A percentile compares a stretch with the other conserved stretches of the same genome.
Conservation (phyloP, 192 early-diverging fungal species). For the Backusella sp. region DNA sequence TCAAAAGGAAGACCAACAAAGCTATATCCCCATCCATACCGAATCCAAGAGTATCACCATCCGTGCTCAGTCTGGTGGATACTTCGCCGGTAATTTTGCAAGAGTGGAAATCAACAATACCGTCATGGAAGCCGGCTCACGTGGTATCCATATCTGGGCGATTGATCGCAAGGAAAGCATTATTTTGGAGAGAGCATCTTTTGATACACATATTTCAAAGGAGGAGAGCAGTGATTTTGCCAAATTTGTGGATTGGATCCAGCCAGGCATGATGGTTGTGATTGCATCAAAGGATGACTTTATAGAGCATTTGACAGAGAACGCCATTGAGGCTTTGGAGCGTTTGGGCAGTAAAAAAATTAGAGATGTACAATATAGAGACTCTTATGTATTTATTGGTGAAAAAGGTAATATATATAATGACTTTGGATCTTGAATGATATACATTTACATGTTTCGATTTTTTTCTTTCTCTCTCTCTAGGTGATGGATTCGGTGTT, state of each 20-base stretch:
- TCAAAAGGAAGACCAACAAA: background rate
- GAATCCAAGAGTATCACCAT: conserved; percentile 39
- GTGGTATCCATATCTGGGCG: conserved; percentile 72
- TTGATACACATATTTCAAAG: conserved; percentile 69
- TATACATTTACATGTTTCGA: too few relatives aligned
- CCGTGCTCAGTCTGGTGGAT: conserved; percentile 69
- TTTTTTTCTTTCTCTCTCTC: background rate
- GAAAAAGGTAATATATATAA: conserved; percentile 58
- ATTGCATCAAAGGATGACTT: conserved; percentile 66
- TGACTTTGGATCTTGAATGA: too few relatives aligned
- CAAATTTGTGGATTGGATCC: conserved; percentile 60
- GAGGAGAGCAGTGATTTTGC: conserved; percentile 63
- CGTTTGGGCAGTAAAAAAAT: conserved; percentile 59
- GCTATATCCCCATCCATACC: conserved; percentile 29
- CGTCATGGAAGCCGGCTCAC: conserved; percentile 48
- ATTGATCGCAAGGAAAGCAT: conserved; percentile 67
- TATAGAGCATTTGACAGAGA: conserved; percentile 60
- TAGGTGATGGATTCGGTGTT: conserved; percentile 15
- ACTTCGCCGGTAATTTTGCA: conserved; percentile 67
- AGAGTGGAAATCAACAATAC: conserved; percentile 56
- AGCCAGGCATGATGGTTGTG: conserved; percentile 64
- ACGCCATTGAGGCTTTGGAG: conserved; percentile 57
- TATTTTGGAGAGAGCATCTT: conserved; percentile 62
- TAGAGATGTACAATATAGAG: conserved; percentile 60
- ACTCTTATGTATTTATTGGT: conserved; percentile 79